phyloP scores from a whole-genome alignment of 495 filamentous ascomycete genomes.

The Podospora tetraspora region DNA sequence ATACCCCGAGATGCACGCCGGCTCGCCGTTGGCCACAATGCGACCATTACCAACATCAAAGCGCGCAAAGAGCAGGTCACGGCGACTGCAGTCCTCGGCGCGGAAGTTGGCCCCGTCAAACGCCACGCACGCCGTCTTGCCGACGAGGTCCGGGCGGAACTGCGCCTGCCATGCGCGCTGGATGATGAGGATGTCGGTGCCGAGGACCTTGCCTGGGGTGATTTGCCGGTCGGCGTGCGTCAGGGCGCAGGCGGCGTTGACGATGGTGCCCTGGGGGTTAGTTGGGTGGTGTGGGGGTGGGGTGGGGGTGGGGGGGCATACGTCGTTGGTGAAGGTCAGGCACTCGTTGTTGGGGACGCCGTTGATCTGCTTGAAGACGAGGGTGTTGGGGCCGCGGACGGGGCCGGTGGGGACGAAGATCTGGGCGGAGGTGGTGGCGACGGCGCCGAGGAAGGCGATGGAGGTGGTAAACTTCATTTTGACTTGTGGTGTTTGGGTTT shows the following conservation, averaged over 20 bases:
- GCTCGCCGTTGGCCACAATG: slow-evolving; percentile 19
- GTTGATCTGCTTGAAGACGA: slow-evolving; percentile 28
- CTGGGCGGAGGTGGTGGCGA: slow-evolving; percentile 13
- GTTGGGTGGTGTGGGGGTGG: not conserved
- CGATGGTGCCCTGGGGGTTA: slow-evolving; percentile 26
- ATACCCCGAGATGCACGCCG: slow-evolving; percentile 29
- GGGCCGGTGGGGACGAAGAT: slow-evolving; percentile 9
- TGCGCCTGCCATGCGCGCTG: slow-evolving; percentile 22
- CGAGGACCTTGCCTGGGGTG: slow-evolving; percentile 26
- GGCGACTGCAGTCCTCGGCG: slow-evolving; percentile 24
- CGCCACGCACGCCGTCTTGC: slow-evolving; percentile 27
- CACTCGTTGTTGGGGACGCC: slow-evolving; percentile 31
- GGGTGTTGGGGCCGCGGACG: slow-evolving; percentile 16
- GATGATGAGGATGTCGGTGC: slow-evolving; percentile 22
- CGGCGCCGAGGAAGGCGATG: slow-evolving; percentile 8
- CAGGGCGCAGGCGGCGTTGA: slow-evolving; percentile 30
- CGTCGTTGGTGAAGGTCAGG: slow-evolving; percentile 34
- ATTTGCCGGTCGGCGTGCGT: slow-evolving; percentile 30
- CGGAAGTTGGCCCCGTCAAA: slow-evolving; percentile 27
- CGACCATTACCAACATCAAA: slow-evolving; percentile 23
- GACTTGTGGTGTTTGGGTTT: not conserved
- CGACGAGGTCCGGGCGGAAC: slow-evolving; percentile 29
- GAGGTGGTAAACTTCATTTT: slow-evolving; percentile 20
- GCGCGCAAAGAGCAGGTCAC: slow-evolving; percentile 19
- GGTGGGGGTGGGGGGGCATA: slow-evolving; percentile 5